A percentile compares a stretch with the other conserved stretches of the same genome.
These are phyloP conservation scores for Aspergillus steynii DNA, from an alignment of 495 filamentous ascomycete species.

Conservation along the genomic window DNA sequence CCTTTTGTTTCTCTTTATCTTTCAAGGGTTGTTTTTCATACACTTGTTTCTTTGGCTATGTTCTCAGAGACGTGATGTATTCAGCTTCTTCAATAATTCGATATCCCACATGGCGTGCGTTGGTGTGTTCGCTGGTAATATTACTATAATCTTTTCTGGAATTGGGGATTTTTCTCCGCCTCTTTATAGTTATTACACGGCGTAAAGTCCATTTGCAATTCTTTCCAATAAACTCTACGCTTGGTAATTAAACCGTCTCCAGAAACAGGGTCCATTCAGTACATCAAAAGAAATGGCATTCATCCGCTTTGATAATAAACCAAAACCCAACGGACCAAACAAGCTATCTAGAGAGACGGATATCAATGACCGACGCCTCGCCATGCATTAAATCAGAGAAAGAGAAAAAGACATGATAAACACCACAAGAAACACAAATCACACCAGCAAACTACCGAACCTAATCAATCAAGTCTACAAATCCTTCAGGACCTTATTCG, in stretches of 20 bases:
- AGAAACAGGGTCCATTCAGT: too few relatives aligned
- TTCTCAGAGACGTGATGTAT: not conserved
- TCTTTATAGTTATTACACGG: not conserved
- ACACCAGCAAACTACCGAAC: conserved; percentile 5
- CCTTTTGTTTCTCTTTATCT: not conserved
- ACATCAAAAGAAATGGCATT: too few relatives aligned
- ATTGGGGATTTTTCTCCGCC: not conserved
- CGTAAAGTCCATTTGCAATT: not conserved
- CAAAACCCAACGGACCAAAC: not conserved
- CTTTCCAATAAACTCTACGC: not conserved
- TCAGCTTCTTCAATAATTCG: not conserved
- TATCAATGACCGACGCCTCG: not conserved
- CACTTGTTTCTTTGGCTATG: not conserved
- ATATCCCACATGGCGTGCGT: not conserved
- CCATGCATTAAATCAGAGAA: not conserved
- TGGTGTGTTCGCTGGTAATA: not conserved
- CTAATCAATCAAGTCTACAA: conserved; percentile 11
- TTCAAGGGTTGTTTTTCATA: not conserved
- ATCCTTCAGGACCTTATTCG: conserved; percentile 26
- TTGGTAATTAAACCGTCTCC: too few relatives aligned
- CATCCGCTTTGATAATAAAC: too few relatives aligned
- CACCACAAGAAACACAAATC: conserved; percentile 2
- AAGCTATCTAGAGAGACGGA: not conserved
- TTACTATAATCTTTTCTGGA: not conserved
- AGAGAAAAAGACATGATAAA: conserved; percentile 1